phyloP scores from a whole-genome alignment of 352 stramenopile species.

The Phytophthora agathidicida region DNA sequence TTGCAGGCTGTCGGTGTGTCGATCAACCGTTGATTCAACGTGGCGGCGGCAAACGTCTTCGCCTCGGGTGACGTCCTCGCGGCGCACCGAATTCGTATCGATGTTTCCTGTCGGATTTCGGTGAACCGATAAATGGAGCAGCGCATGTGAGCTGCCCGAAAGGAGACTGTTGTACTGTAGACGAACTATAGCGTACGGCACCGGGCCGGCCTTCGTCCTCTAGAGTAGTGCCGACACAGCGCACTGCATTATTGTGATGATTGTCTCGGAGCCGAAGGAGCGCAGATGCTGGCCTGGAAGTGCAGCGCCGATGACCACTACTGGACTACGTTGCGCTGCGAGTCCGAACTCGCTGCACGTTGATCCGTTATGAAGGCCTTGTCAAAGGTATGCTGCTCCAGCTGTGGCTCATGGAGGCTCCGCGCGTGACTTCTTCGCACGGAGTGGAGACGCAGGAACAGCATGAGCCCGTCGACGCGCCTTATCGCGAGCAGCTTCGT shows the following conservation, averaged over 20 bases:
- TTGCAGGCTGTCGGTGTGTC: too few relatives aligned
- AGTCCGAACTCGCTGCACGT: slow-evolving; percentile 6
- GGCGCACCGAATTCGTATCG: too few relatives aligned
- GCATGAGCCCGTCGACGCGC: background rate
- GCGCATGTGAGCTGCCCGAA: too few relatives aligned
- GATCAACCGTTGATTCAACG: too few relatives aligned
- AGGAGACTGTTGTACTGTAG: too few relatives aligned
- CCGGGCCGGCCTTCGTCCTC: too few relatives aligned
- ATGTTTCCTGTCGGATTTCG: too few relatives aligned
- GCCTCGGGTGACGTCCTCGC: too few relatives aligned
- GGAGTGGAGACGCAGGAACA: slow-evolving; percentile 1
- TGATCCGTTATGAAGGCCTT: slow-evolving; percentile 23
- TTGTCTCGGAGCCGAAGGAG: slow-evolving; percentile 4
- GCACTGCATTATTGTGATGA: slow-evolving; percentile 4
- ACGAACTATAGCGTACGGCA: background rate
- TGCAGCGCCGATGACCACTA: slow-evolving; percentile 4
- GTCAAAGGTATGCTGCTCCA: slow-evolving; percentile 15
- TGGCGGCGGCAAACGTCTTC: too few relatives aligned
- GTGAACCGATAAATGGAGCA: too few relatives aligned
- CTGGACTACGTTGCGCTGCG: background rate
- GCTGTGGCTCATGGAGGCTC: slow-evolving; percentile 21
- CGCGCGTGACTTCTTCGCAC: slow-evolving; percentile 15
- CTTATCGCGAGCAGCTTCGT: slow-evolving; percentile 1
- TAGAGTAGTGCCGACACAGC: background rate
- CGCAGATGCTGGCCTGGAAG: slow-evolving; percentile 23